Conservation (phyloP, 2,329 filamentous ascomycete species). For the Ceratocystis colombiana region DNA sequence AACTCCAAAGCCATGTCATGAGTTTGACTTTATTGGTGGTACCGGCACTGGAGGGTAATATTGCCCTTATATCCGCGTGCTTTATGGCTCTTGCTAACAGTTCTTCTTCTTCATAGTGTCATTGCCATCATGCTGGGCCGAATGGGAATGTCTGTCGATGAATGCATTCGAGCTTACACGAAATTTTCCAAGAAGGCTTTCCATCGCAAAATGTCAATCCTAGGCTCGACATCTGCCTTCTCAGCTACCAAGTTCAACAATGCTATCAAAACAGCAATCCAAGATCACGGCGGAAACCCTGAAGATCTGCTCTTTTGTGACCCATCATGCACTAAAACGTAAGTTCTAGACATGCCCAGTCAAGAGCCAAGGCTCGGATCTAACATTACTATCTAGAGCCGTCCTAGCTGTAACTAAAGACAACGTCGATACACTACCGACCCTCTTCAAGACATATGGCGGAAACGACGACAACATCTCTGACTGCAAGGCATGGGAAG, state of each 20-base stretch:
- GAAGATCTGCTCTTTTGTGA: not conserved
- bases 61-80: not conserved
- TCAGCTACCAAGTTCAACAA: not conserved
- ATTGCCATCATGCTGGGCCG: not conserved
- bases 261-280: not conserved
- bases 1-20: constrained; percentile 29
- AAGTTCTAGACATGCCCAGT: not conserved
- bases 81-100: not conserved
- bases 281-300: not conserved
- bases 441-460: constrained; percentile 29
- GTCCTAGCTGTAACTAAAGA: not conserved
- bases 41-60: constrained; percentile 31
- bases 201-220: not conserved
- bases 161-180: not conserved
- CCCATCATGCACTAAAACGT: not conserved
- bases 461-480: constrained; percentile 26
- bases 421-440: constrained; percentile 25
- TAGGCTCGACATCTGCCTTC: not conserved
- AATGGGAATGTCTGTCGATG: not conserved
- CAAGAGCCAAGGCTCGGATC: not conserved
- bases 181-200: not conserved
- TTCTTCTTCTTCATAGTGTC: not conserved
- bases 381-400: not conserved
- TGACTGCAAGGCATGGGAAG: constrained; percentile 30
- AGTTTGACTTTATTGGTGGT: constrained; percentile 31